These are phyloP conservation scores for Capronia americana DNA, from an alignment of 2,329 filamentous ascomycete species.

Conservation along the genomic window DNA sequence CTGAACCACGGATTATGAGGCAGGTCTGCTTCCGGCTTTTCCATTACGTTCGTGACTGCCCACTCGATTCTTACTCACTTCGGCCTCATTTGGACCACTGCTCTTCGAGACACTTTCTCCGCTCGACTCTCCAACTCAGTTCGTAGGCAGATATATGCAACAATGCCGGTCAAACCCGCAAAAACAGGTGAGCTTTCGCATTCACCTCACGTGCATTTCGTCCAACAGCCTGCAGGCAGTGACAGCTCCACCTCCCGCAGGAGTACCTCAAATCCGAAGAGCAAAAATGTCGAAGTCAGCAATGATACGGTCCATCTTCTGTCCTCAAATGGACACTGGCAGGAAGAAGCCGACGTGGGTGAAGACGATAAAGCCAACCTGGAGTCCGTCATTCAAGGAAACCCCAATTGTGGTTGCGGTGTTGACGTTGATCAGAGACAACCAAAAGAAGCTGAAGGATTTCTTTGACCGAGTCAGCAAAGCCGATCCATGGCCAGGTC, in stretches of 20 bases:
- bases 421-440: constrained; percentile 19
- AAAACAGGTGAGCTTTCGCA: background rate
- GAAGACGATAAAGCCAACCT: background rate
- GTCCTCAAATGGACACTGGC: constrained; percentile 10
- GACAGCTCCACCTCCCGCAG: constrained; percentile 5
- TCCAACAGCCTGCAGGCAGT: background rate
- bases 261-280: constrained; percentile 5
- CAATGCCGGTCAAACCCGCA: background rate
- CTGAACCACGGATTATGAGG: background rate
- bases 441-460: constrained; percentile 28
- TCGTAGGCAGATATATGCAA: background rate
- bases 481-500: constrained; percentile 29
- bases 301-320: background rate
- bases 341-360: background rate
- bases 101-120: background rate
- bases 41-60: background rate
- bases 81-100: background rate
- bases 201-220: background rate
- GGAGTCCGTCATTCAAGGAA: background rate
- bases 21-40: background rate
- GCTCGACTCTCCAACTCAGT: background rate
- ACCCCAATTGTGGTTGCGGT: background rate
- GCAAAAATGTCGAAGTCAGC: constrained; percentile 17
- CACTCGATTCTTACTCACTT: background rate
- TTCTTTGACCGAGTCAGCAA: constrained; percentile 30